phyloP scores from a whole-genome alignment of 2,329 filamentous ascomycete genomes.

The Penicillium vulpinum region DNA sequence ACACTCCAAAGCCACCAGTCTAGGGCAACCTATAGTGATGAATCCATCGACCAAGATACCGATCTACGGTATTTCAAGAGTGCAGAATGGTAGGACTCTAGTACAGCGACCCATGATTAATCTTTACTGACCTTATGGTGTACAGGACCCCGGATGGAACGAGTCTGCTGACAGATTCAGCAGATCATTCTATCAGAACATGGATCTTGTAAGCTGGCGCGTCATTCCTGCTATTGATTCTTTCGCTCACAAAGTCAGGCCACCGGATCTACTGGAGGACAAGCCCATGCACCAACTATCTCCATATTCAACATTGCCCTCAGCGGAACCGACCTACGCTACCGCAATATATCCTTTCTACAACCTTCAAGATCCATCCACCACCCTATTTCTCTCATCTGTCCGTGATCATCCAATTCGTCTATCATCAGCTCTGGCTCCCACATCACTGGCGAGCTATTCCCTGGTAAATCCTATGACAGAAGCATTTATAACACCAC shows the following conservation, averaged over 20 bases:
- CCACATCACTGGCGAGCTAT: slow-evolving; percentile 53
- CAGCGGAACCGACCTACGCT: slow-evolving; percentile 54
- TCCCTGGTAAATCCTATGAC: slow-evolving; percentile 56
- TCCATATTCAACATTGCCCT: slow-evolving; percentile 49
- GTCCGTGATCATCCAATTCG: slow-evolving; percentile 57
- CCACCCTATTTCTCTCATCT: slow-evolving; percentile 53
- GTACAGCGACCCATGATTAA: background rate
- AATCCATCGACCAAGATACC: background rate
- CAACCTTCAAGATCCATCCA: slow-evolving; percentile 52
- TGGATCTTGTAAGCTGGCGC: slow-evolving; percentile 51
- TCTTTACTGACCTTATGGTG: slow-evolving; percentile 1
- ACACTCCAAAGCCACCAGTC: background rate
- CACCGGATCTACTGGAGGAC: slow-evolving; percentile 50
- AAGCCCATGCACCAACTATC: slow-evolving; percentile 40
- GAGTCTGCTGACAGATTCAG: slow-evolving; percentile 55
- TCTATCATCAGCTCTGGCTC: slow-evolving; percentile 56
- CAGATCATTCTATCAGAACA: slow-evolving; percentile 53
- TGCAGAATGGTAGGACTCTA: slow-evolving; percentile 44
- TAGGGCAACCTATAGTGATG: too few relatives aligned
- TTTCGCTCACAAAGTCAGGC: slow-evolving; percentile 33
- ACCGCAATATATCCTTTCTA: slow-evolving; percentile 58
- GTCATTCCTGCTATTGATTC: background rate
- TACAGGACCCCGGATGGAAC: slow-evolving; percentile 58
- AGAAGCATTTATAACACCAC: slow-evolving; percentile 57
- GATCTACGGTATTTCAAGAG: slow-evolving; percentile 45